These are phyloP conservation scores for Dioscorea alata DNA, from an alignment of 106 monocot genomes.

Conservation along the genomic window DNA sequence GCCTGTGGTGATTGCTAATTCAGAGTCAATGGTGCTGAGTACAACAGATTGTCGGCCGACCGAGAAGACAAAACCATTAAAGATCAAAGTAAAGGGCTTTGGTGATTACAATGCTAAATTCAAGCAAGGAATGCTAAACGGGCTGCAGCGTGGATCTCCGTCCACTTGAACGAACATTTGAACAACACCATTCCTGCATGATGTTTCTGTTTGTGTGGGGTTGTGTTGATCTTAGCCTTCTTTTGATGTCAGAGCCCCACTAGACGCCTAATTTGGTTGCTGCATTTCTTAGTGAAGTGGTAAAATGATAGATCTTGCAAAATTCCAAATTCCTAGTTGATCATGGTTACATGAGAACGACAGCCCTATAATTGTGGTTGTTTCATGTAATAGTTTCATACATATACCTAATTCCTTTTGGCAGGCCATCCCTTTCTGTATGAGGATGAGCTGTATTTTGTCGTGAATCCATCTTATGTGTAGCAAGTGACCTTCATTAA, in stretches of 20 bases:
- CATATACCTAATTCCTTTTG: conserved; percentile 1
- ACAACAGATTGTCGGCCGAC: conserved; percentile 8
- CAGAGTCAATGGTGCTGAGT: conserved; percentile 3
- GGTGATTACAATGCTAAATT: conserved; percentile 10
- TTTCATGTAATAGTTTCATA: background rate
- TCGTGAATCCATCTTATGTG: conserved; percentile 3
- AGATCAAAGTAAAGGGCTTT: conserved; percentile 28
- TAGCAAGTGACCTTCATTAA: background rate
- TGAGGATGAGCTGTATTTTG: background rate
- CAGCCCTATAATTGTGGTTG: background rate
- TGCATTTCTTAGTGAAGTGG: background rate
- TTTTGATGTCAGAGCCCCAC: background rate
- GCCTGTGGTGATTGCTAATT: background rate
- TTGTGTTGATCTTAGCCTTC: too few species aligned
- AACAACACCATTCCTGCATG: background rate
- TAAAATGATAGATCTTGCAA: background rate
- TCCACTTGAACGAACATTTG: conserved; percentile 4
- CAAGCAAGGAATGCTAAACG: conserved; percentile 12
- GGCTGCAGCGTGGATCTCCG: conserved; percentile 19
- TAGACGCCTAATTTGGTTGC: background rate
- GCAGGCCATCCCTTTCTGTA: background rate
- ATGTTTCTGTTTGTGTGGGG: background rate
- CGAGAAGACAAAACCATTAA: conserved; percentile 24
- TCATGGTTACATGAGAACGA: conserved; percentile 1
- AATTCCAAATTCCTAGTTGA: background rate